Evolutionary conservation across 208 protist genomes (phyloP).

Genomic region (Lotmaria passim): DNA sequence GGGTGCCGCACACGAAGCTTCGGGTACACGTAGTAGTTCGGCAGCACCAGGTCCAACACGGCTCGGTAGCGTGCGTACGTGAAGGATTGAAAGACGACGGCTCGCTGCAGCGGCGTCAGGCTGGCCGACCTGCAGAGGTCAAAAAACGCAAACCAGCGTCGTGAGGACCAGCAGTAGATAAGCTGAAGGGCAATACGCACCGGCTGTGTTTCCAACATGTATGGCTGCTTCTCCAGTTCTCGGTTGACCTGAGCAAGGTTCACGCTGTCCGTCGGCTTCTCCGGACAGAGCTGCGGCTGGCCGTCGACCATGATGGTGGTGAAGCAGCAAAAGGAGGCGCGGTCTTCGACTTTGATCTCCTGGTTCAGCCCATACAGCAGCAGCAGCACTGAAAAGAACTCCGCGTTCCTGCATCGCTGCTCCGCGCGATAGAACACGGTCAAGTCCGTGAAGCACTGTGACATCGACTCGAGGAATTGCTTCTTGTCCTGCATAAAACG

Average conservation of each 20-base stretch:
- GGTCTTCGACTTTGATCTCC: slow-evolving; percentile 75
- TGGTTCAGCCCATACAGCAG: slow-evolving; percentile 85
- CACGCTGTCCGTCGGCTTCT: slow-evolving; percentile 60
- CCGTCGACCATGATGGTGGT: slow-evolving; percentile 33
- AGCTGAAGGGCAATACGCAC: slow-evolving; percentile 62
- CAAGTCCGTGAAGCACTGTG: slow-evolving; percentile 87
- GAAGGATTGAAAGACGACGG: slow-evolving; percentile 85
- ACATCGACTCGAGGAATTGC: slow-evolving; percentile 86
- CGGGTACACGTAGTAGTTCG: slow-evolving; percentile 68
- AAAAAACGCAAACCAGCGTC: slow-evolving; percentile 83
- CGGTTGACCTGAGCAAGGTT: slow-evolving; percentile 77
- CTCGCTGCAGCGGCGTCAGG: slow-evolving; percentile 72
- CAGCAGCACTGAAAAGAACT: slow-evolving; percentile 82
- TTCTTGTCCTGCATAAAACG: slow-evolving; percentile 81
- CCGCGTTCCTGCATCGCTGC: slow-evolving; percentile 60
- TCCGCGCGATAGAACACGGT: slow-evolving; percentile 74
- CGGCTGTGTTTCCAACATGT: slow-evolving; percentile 59
- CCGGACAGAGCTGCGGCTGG: slow-evolving; percentile 32
- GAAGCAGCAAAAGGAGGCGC: slow-evolving; percentile 69
- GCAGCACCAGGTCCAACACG: slow-evolving; percentile 77
- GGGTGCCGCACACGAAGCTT: slow-evolving; percentile 59
- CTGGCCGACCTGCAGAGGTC: slow-evolving; percentile 45
- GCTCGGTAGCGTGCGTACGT: slow-evolving; percentile 84
- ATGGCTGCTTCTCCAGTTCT: slow-evolving; percentile 73
- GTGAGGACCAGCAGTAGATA: slow-evolving; percentile 70